Evolutionary conservation across 495 filamentous ascomycete genomes (phyloP), one percentile per base, ranked within the genome.

Genomic region (Penicillium manginii): DNA sequence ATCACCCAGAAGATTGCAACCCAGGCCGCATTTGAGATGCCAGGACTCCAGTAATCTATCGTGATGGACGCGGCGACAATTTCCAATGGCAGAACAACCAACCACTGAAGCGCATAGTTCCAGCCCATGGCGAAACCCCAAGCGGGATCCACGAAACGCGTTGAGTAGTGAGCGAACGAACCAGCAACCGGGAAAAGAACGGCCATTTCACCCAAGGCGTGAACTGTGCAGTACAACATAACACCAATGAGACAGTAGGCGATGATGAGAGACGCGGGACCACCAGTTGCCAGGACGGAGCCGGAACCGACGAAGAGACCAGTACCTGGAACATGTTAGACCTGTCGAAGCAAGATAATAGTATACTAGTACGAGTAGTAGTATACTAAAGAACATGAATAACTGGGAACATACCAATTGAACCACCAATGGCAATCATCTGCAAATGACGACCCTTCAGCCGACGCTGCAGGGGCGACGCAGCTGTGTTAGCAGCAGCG

Each of bases 41-140:
- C 14, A 0, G 80, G 67, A 47, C 88, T 83, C 94, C 94, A 98
- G 70, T 89, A 97, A 39, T 88, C 79, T 46, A 97, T 88, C 9
- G 92, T 97, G 35, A 97, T 87, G 21, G 92, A 89, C 10, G 92
- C 93, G 2, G 94, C 88, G 52, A 96, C 90, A 51, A 97, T 90
- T 73, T 98, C 94, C 22, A 97, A 78, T 0, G 94, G 94, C 12
- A 98, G 74, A 1, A 92, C 87, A 33, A 92, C 80, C 1, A 98
- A 83, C 94, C 94, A 97, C 78, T 97, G 92, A 65, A 98, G 65
- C 4, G 91, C 92, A 71, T 98, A 98, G 81, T 97, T 96, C 93
- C 93, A 97, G 26, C 94, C 94, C 91, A 97, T 96, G 46, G 94
- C 93, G 65, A 97, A 97, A 0, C 94, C 94, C 93, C 93, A 97